Evolutionary conservation across 2,329 filamentous ascomycete genomes (phyloP).

Genomic region (Phaeophleospora eucalypticola): DNA sequence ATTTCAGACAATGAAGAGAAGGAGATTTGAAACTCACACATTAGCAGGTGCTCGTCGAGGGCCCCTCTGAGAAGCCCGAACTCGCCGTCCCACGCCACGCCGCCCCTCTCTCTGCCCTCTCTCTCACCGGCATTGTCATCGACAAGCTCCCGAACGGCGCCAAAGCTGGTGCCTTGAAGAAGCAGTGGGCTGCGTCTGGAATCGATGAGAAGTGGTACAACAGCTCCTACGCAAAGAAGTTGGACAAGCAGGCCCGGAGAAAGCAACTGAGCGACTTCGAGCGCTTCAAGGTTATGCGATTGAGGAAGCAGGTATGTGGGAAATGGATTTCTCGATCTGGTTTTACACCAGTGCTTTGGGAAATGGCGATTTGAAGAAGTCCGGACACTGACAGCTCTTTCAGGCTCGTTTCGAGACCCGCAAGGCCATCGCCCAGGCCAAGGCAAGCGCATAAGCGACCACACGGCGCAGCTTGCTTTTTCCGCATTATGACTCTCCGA

Average conservation of each 20-base stretch:
- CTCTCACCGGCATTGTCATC: conserved; percentile 87
- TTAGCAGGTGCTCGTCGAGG: conserved; percentile 86
- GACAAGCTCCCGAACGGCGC: conserved; percentile 79
- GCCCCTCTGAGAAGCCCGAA: conserved; percentile 76
- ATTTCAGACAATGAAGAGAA: conserved; percentile 9
- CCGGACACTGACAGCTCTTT: conserved; percentile 4
- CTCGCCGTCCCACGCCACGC: conserved; percentile 82
- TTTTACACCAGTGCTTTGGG: neutral
- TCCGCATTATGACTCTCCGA: conserved; percentile 16
- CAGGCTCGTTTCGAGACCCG: conserved; percentile 89
- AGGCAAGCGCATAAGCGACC: conserved; percentile 55
- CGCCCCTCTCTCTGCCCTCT: conserved; percentile 73
- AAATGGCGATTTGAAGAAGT: neutral
- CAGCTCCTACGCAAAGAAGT: conserved; percentile 92
- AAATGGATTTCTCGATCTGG: conserved; percentile 29
- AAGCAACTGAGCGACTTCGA: conserved; percentile 95
- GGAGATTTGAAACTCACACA: conserved; percentile 20
- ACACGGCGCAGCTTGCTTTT: conserved; percentile 7
- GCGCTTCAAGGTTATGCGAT: conserved; percentile 98
- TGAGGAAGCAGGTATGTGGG: conserved; percentile 98
- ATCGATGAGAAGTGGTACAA: conserved; percentile 92
- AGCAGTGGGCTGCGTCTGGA: conserved; percentile 83
- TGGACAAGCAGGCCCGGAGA: conserved; percentile 78
- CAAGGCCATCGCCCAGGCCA: conserved; percentile 93
- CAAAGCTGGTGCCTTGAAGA: conserved; percentile 77